phyloP scores from a whole-genome alignment of 805 yeast genomes.

The Metschnikowia continentalis region DNA sequence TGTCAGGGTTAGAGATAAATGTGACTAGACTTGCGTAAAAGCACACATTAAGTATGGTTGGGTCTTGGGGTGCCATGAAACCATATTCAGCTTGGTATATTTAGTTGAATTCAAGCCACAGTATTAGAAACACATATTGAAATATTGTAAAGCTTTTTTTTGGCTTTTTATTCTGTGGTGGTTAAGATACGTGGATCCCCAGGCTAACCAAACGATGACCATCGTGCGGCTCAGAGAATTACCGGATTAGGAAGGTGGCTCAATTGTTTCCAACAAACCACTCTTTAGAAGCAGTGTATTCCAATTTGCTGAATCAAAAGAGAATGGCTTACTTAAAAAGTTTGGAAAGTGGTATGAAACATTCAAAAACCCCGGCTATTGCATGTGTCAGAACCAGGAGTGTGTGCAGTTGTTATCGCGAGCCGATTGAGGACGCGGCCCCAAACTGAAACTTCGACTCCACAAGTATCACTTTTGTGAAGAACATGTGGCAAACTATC shows the following conservation, averaged over 20 bases:
- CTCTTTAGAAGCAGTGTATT: not conserved
- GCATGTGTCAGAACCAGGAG: not conserved
- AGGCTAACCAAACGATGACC: constrained; percentile 15
- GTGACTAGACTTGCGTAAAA: not conserved
- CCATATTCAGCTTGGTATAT: not conserved
- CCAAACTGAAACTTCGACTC: not conserved
- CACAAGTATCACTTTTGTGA: not conserved
- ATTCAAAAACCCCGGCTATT: not conserved
- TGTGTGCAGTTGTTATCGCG: constrained; percentile 3
- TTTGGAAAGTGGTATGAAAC: not conserved
- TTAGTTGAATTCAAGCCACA: not conserved
- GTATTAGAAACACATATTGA: not conserved
- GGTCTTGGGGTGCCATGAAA: not conserved
- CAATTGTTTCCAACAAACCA: not conserved
- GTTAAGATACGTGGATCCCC: not conserved
- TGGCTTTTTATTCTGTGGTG: not conserved
- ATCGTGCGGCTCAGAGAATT: constrained; percentile 20
- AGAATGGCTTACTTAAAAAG: not conserved
- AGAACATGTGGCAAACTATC: constrained; percentile 13
- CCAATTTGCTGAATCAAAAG: too few species aligned
- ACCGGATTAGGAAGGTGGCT: constrained; percentile 5
- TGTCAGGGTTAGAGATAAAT: too few species aligned
- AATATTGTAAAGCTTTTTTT: not conserved
- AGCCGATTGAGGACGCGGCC: constrained; percentile 3
- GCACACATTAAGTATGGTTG: too few species aligned